Conservation (phyloP, 139 green algal species). For the Chlorella vulgaris region DNA sequence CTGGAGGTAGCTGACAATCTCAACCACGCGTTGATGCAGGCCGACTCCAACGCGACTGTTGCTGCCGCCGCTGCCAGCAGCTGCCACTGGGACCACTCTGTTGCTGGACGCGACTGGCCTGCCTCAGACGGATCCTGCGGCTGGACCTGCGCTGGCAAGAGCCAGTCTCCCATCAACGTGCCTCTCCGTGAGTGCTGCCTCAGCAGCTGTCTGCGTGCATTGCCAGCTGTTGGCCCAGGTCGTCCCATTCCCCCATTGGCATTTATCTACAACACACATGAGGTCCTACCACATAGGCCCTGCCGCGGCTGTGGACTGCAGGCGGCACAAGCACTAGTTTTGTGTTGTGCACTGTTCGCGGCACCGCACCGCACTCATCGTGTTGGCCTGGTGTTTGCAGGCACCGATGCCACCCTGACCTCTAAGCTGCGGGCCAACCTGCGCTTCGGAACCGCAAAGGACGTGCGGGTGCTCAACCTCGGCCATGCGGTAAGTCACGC, state of each 20-base stretch:
- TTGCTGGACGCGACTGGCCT: constrained; percentile 5
- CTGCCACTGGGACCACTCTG: neutral
- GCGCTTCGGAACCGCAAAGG: neutral
- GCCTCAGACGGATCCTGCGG: neutral
- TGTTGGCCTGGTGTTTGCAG: neutral
- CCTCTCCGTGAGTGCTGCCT: constrained; percentile 3
- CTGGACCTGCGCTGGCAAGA: constrained; percentile 10
- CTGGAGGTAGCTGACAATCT: too few species aligned
- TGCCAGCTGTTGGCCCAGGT: neutral
- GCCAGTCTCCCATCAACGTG: constrained; percentile 27
- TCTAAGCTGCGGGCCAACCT: neutral
- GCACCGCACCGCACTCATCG: too few species aligned
- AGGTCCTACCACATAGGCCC: neutral
- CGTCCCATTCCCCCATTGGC: neutral
- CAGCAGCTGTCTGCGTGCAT: neutral
- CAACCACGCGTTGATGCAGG: too few species aligned
- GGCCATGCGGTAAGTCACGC: constrained; percentile 3
- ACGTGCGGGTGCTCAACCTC: constrained; percentile 23
- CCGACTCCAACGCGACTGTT: too few species aligned
- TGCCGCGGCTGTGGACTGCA: neutral
- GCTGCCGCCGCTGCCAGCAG: neutral
- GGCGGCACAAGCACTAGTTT: neutral
- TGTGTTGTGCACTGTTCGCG: too few species aligned
- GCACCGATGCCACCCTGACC: neutral
- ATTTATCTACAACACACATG: too few species aligned